Base-by-base conservation (phyloP, 2,329 filamentous ascomycete species). In the Malbranchea zuffiana region DNA sequence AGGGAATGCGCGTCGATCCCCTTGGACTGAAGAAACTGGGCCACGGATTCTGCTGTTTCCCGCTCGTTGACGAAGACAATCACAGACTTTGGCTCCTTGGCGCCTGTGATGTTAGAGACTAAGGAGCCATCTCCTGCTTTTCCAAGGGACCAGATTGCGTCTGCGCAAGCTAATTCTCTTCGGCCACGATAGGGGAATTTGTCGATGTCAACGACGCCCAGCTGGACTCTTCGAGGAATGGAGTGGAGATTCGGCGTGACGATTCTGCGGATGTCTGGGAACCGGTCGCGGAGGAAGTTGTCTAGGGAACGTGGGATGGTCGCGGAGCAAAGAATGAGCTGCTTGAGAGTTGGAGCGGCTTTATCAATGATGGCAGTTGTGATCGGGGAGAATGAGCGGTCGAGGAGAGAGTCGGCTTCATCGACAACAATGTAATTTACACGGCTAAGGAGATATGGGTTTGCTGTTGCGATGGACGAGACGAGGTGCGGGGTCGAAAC, bases 51-150 rank as follows among this genome's bases (percentile, higher is more conserved):
- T 0, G 88, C 84, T 54, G 83, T 85, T 54, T 94, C 86, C 23
- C 90, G 81, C 67, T 96, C 86, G 59, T 96, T 96, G 56, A 96
- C 88, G 52, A 96, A 96, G 3, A 96, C 86, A 40, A 96, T 75
- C 50, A 98, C 81, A 44, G 84, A 81, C 57, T 90, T 90, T 16
- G 83, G 71, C 41, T 82, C 77, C 3, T 78, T 63, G 5, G 46
- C 50, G 35, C 53, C 52, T 37, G 54, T 58, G 5, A 44, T 46
- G 3, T 55, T 54, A 35, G 62, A 59, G 7, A 51, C 51, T 3
- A 51, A 49, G 17, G 51, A 44, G 18, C 44, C 42, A 21, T 59
- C 55, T 38, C 80, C 74, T 28, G 87, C 80, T 55, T 84, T 86
- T 41, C 86, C 86, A 42, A 98, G 88, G 21, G 83, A 80, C 77